These are phyloP conservation scores for Wickerhamomyces rabaulensis DNA, from an alignment of 805 yeast genomes.

Conservation along the genomic window DNA sequence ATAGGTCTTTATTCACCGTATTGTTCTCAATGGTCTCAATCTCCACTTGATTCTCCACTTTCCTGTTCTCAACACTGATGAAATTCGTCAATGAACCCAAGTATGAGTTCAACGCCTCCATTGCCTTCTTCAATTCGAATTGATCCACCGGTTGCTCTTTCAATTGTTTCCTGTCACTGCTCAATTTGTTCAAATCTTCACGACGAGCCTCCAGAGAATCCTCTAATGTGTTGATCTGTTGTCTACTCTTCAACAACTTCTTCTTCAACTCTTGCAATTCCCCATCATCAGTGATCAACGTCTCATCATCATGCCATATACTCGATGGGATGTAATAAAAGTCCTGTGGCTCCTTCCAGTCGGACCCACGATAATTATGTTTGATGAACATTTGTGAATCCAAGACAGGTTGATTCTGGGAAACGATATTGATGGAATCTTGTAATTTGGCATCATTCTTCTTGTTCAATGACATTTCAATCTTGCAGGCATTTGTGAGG, in stretches of 20 bases:
- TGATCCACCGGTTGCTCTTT: constrained; percentile 41
- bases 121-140: constrained; percentile 31
- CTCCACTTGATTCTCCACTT: constrained; percentile 78
- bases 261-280: constrained; percentile 45
- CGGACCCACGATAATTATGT: constrained; percentile 53
- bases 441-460: constrained; percentile 39
- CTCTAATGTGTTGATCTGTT: constrained; percentile 24
- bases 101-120: constrained; percentile 45
- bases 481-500: constrained; percentile 50
- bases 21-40: constrained; percentile 85
- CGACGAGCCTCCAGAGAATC: constrained; percentile 26
- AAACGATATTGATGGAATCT: constrained; percentile 49
- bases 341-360: constrained; percentile 86
- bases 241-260: constrained; percentile 38
- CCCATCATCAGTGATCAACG: constrained; percentile 52
- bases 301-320: constrained; percentile 96
- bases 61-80: constrained; percentile 63
- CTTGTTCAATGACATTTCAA: constrained; percentile 55
- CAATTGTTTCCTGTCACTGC: constrained; percentile 22
- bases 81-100: constrained; percentile 53
- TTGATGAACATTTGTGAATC: constrained; percentile 90
- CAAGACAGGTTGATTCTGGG: constrained; percentile 63
- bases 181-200: constrained; percentile 25
- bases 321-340: constrained; percentile 82
- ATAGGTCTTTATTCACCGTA: constrained; percentile 69